Evolutionary conservation across 257 asterid genomes (phyloP).

Genomic region (Capsicum rhomboideum): DNA sequence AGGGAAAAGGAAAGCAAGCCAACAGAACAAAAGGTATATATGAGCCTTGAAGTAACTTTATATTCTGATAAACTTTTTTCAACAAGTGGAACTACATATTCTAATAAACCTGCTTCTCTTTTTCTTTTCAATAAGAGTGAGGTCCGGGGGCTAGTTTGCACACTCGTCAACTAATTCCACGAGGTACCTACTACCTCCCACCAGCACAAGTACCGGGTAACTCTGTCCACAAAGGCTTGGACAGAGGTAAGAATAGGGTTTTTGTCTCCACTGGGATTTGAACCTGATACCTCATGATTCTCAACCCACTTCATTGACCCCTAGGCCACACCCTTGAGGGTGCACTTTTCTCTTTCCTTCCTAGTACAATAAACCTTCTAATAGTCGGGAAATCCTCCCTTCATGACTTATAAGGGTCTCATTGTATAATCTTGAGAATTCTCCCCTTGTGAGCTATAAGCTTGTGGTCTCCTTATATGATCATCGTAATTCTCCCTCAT

Average conservation of each 20-base stretch:
- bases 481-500: not conserved
- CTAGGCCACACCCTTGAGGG: not conserved
- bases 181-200: too few species aligned
- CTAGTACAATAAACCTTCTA: not conserved
- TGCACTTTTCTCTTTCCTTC: not conserved
- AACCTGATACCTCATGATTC: not conserved
- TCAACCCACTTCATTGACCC: not conserved
- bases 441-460: not conserved
- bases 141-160: not conserved
- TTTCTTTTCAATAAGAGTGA: not conserved
- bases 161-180: not conserved
- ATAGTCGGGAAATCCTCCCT: not conserved
- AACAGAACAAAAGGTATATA: not conserved
- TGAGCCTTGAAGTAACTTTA: not conserved
- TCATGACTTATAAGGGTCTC: not conserved
- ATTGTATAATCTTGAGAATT: not conserved
- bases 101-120: not conserved
- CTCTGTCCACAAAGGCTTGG: not conserved
- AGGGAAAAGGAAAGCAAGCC: not conserved
- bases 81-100: not conserved
- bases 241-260: not conserved
- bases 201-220: not conserved
- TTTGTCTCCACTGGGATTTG: not conserved
- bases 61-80: not conserved
- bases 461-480: not conserved